Evolutionary conservation across 2,329 filamentous ascomycete species (phyloP).

Genomic region (Aspergillus awamori): DNA sequence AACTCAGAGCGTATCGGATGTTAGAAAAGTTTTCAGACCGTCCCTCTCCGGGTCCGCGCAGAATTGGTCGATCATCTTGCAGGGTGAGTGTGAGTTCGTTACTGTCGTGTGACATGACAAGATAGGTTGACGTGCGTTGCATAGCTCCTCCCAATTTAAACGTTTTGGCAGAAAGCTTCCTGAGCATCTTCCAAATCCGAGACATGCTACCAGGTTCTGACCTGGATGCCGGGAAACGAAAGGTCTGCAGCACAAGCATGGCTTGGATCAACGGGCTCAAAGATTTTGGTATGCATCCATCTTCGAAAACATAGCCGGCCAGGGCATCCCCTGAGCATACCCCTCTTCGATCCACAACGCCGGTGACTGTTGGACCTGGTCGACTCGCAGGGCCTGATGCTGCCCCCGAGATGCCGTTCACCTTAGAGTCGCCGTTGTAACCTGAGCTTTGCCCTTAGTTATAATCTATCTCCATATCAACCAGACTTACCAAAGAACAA

Average conservation of each 20-base stretch:
- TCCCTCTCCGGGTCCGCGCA: not conserved
- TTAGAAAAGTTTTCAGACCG: not conserved
- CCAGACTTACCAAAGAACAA: conserved; percentile 3
- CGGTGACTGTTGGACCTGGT: conserved; percentile 22
- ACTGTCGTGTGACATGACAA: conserved; percentile 9
- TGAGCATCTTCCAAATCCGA: not conserved
- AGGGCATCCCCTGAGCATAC: conserved; percentile 4
- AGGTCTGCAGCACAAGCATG: conserved; percentile 15
- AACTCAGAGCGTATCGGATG: not conserved
- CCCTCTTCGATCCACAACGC: conserved; percentile 20
- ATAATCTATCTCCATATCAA: conserved; percentile 26
- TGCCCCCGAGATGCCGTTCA: conserved; percentile 29
- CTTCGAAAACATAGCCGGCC: conserved; percentile 22
- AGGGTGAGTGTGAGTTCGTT: not conserved
- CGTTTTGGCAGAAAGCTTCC: not conserved
- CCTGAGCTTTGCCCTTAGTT: not conserved
- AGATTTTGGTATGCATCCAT: conserved; percentile 21
- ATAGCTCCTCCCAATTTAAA: not conserved
- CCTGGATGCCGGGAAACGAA: not conserved
- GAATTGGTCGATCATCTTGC: not conserved
- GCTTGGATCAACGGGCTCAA: conserved; percentile 17
- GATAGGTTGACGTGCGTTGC: not conserved
- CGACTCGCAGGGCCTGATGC: conserved; percentile 1
- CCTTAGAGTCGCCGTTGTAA: not conserved
- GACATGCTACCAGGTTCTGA: not conserved